These are phyloP conservation scores for Pythium grandisporangium DNA, from an alignment of 352 stramenopile species.

Conservation along the genomic window DNA sequence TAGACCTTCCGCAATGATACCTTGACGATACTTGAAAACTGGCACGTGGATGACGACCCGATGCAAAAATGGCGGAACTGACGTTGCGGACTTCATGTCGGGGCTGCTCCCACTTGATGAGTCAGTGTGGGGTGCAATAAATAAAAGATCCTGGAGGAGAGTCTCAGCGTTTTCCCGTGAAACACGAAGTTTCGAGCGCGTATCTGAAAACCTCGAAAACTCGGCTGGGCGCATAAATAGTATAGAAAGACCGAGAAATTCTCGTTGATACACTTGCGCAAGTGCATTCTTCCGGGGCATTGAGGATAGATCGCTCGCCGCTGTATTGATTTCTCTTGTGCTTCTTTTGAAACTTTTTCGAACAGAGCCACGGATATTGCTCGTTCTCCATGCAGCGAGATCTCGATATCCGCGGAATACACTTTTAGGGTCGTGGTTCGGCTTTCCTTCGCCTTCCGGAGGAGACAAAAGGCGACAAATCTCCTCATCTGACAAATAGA, in stretches of 20 bases:
- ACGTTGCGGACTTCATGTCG: not conserved
- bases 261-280: constrained; percentile 27
- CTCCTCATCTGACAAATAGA: constrained; percentile 58
- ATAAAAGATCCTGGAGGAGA: constrained; percentile 33
- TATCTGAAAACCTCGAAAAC: constrained; percentile 22
- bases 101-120: constrained; percentile 1
- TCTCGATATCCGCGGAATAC: not conserved
- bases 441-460: no score
- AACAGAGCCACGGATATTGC: not conserved
- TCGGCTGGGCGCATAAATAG: constrained; percentile 10
- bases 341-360: not conserved
- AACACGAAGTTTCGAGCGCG: constrained; percentile 16
- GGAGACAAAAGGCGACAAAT: constrained; percentile 15
- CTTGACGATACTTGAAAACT: constrained; percentile 29
- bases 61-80: constrained; percentile 3
- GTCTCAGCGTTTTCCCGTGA: constrained; percentile 34
- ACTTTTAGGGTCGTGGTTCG: no score
- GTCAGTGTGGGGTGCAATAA: constrained; percentile 19
- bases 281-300: constrained; percentile 11
- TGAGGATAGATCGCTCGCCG: no score
- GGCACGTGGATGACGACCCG: constrained; percentile 33
- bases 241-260: constrained; percentile 23
- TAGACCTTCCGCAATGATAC: constrained; percentile 7
- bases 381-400: not conserved
- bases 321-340: not conserved